Evolutionary conservation across 2,329 filamentous ascomycete genomes (phyloP).

Genomic region (Pseudocercospora fuligena): DNA sequence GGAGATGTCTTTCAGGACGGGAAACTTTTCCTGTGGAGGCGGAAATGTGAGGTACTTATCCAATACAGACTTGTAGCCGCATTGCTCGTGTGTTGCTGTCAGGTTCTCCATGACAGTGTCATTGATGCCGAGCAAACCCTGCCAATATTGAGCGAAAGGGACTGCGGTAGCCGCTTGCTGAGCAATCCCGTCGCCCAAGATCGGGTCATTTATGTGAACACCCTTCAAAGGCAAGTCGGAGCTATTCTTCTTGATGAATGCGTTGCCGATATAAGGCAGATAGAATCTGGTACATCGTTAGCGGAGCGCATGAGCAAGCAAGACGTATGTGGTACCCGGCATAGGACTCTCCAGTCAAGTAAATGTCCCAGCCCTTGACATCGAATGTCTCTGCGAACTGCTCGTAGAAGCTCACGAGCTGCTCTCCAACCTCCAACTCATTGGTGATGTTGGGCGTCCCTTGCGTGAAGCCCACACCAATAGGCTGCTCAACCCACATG

Average conservation of each 20-base stretch:
- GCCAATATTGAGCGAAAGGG: constrained; percentile 34
- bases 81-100: constrained; percentile 41
- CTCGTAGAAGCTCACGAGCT: constrained; percentile 53
- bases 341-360: constrained; percentile 35
- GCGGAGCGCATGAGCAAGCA: neutral
- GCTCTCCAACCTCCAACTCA: constrained; percentile 47
- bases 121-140: constrained; percentile 48
- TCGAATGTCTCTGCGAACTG: constrained; percentile 58
- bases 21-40: constrained; percentile 34
- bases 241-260: constrained; percentile 37
- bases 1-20: constrained; percentile 27
- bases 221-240: constrained; percentile 40
- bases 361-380: constrained; percentile 55
- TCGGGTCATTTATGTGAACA: constrained; percentile 42
- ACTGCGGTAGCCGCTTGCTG: constrained; percentile 9
- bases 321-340: constrained; percentile 6
- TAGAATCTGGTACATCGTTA: constrained; percentile 7
- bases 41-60: constrained; percentile 53
- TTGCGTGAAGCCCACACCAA: constrained; percentile 53
- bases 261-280: constrained; percentile 37
- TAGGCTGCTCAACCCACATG: constrained; percentile 66
- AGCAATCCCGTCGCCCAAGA: constrained; percentile 56
- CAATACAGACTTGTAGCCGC: constrained; percentile 51
- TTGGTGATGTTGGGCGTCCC: constrained; percentile 40
- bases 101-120: constrained; percentile 47